Conservation (phyloP, 2,329 filamentous ascomycete species). For the Verruconis gallopava region DNA sequence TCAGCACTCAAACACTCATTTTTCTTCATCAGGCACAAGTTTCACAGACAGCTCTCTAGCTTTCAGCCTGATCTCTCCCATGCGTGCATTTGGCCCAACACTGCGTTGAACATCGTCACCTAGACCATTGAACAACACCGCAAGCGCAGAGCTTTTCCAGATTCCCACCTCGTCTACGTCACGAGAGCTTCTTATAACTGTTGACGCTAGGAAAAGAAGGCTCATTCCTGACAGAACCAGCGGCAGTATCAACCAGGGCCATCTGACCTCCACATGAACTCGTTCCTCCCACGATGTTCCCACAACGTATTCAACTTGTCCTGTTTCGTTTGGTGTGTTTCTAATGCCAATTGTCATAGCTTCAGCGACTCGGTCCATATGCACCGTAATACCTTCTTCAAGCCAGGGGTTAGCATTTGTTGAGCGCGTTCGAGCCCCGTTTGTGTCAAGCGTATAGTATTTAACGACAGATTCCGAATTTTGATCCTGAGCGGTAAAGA, state of each 20-base stretch:
- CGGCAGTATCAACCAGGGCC: conserved; percentile 20
- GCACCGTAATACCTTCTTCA: conserved; percentile 15
- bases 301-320: background rate
- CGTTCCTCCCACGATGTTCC: conserved; percentile 12
- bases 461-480: background rate
- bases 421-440: background rate
- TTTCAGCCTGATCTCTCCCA: conserved; percentile 5
- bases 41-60: conserved; percentile 3
- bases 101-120: conserved; percentile 14
- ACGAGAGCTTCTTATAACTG: conserved; percentile 16
- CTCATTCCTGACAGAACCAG: conserved; percentile 15
- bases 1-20: too few species aligned
- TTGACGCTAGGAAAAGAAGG: conserved; percentile 17
- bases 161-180: conserved; percentile 12
- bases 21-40: background rate
- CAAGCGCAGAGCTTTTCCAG: conserved; percentile 23
- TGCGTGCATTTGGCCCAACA: conserved; percentile 11
- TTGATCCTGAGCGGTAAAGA: background rate
- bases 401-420: too few species aligned
- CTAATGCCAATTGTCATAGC: conserved; percentile 16
- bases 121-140: conserved; percentile 18
- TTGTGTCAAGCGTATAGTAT: background rate
- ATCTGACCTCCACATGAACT: conserved; percentile 13
- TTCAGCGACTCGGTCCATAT: conserved; percentile 15
- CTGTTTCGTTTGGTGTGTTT: background rate